Conservation (phyloP, 495 filamentous ascomycete species). For the Penicillium tannophilum region DNA sequence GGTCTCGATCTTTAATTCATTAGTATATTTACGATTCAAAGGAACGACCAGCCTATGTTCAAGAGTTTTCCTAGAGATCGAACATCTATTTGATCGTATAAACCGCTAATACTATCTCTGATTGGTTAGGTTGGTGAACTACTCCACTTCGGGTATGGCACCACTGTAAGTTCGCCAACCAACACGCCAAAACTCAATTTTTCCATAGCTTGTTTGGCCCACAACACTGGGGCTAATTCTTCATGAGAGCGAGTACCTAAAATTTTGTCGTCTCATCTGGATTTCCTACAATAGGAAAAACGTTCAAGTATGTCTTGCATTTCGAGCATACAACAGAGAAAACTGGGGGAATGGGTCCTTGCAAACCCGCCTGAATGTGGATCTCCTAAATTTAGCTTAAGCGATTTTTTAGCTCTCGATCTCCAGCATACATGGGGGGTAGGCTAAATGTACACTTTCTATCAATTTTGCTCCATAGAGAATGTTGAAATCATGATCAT, state of each 20-base stretch:
- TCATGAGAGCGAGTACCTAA: too few relatives aligned
- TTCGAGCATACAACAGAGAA: background rate
- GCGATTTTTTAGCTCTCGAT: background rate
- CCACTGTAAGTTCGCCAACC: background rate
- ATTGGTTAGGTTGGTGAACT: background rate
- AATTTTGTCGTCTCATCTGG: too few relatives aligned
- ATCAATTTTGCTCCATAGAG: too few relatives aligned
- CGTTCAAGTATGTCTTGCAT: background rate
- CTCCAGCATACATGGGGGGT: background rate
- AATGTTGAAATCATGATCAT: too few relatives aligned
- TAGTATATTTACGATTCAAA: too few relatives aligned
- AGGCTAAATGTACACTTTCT: too few relatives aligned
- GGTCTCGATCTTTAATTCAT: too few relatives aligned
- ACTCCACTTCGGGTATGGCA: background rate
- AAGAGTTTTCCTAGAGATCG: too few relatives aligned
- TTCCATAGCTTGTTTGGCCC: background rate
- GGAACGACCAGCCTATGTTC: too few relatives aligned
- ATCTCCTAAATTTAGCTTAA: background rate
- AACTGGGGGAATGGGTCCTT: background rate
- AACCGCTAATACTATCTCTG: background rate
- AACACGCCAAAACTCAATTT: background rate
- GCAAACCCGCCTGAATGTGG: background rate
- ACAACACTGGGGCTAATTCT: too few relatives aligned
- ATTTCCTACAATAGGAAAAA: too few relatives aligned
- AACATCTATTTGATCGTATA: too few relatives aligned